These are phyloP conservation scores for Colletotrichum sp. DNA, from an alignment of 2,329 filamentous ascomycete genomes.

Conservation along the genomic window DNA sequence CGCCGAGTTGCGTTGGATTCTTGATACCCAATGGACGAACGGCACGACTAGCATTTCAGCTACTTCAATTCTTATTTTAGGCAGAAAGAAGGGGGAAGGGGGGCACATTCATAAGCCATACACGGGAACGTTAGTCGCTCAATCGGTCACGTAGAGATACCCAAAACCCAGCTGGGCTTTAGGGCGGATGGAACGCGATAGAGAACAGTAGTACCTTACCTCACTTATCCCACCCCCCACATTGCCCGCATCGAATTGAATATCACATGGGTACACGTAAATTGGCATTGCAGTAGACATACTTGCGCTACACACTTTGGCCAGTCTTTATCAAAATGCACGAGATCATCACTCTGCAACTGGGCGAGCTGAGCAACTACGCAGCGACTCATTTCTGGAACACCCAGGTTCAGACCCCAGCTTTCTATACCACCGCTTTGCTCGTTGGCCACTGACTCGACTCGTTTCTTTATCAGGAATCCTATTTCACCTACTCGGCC, in stretches of 20 bases:
- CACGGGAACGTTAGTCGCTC: background rate
- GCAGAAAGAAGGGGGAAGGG: too few species aligned
- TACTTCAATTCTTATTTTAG: background rate
- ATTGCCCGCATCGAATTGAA: background rate
- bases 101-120: background rate
- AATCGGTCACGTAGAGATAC: background rate
- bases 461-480: slow-evolving; percentile 70
- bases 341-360: slow-evolving; percentile 92
- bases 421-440: background rate
- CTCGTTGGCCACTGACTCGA: background rate
- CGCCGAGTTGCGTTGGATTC: background rate
- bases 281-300: background rate
- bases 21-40: background rate
- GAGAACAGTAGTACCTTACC: background rate
- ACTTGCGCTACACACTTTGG: background rate
- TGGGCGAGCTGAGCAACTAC: slow-evolving; percentile 93
- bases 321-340: slow-evolving; percentile 65
- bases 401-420: slow-evolving; percentile 64
- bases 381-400: slow-evolving; percentile 98
- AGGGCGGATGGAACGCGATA: background rate
- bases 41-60: background rate
- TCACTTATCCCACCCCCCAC: background rate
- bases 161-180: background rate
- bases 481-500: slow-evolving; percentile 88
- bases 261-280: background rate